phyloP scores from a whole-genome alignment of 2,329 filamentous ascomycete genomes.

The Alternaria panax region DNA sequence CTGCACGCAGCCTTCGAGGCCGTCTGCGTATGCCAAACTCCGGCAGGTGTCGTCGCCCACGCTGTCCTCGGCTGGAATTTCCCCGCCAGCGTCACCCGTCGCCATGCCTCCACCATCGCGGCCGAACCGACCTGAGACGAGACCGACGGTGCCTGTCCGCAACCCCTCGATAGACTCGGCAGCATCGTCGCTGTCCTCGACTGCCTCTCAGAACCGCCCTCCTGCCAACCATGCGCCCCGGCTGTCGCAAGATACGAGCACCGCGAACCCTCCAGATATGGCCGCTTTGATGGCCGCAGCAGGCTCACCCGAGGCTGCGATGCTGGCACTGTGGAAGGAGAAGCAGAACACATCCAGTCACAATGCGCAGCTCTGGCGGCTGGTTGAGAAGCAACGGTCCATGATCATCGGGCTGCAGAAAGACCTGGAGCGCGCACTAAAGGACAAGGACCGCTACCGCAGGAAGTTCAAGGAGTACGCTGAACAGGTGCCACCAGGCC shows the following conservation, averaged over 20 bases:
- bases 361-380: constrained; percentile 90
- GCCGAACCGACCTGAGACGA: constrained; percentile 44
- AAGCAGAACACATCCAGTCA: constrained; percentile 89
- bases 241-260: constrained; percentile 59
- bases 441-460: constrained; percentile 93
- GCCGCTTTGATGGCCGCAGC: constrained; percentile 80
- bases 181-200: constrained; percentile 69
- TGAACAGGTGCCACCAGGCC: constrained; percentile 53
- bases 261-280: constrained; percentile 75
- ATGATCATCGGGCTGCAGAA: constrained; percentile 95
- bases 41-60: constrained; percentile 48
- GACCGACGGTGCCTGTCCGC: constrained; percentile 59
- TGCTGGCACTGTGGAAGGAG: constrained; percentile 87
- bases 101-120: constrained; percentile 49
- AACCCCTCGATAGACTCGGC: constrained; percentile 93
- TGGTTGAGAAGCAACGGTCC: constrained; percentile 94
- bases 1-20: constrained; percentile 29
- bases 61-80: constrained; percentile 39
- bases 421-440: constrained; percentile 86
- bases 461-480: constrained; percentile 84
- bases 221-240: constrained; percentile 66
- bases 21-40: constrained; percentile 43
- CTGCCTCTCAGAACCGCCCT: constrained; percentile 58
- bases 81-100: constrained; percentile 45
- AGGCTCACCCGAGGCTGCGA: constrained; percentile 86